Base-by-base conservation (phyloP, 768 basidiomycete species). In the Amanita exitialis region DNA sequence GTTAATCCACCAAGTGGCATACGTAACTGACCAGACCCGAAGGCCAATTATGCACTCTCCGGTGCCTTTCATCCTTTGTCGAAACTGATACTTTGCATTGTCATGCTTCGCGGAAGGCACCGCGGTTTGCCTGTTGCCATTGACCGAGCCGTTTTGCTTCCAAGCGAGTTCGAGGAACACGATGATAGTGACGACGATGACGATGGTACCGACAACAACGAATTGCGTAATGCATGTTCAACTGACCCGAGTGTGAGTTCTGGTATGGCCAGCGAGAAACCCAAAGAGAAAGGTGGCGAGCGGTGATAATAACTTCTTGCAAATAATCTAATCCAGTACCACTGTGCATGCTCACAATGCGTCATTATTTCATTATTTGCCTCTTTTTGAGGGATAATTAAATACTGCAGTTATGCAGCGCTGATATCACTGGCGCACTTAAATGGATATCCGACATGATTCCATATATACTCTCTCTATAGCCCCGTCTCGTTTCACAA, bases 21-120 rank as follows among this genome's bases (percentile, higher is more conserved):
- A 6, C 10, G 18, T 23, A 30, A 49, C 18, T 34, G 36, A 28
- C n/a, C 10, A 16, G 38, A 12, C 28, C 47, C 32, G 3, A 55
- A 96, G 92, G 73, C 78, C 62, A 86, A 87, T 61, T 90, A 80
- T 58, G 90, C 89, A 0, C 76, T 97, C 49, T 79, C 80, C 4
- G 94, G 91, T 1, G 79, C 83, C 8, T 81, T 94, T 53, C 71
- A 75, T 12, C 78, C 85, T 0, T 66, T 96, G 4, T 93, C 92
- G 0, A 98, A 98, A 65, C 75, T 98, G 32, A 81, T 98, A 51
- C 58, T 97, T 23, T 83, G 82, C 60, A 64, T 78, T 8, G 91
- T 98, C 57, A 98, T 98, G 90, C 76, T 99, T 54, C 86, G 96
- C 52, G 92, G 93, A 6, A 79, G 91, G 10, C 93, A 97, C 64